Conservation (phyloP, 176 grass and related monocot genomes). For the Areca catechu region DNA sequence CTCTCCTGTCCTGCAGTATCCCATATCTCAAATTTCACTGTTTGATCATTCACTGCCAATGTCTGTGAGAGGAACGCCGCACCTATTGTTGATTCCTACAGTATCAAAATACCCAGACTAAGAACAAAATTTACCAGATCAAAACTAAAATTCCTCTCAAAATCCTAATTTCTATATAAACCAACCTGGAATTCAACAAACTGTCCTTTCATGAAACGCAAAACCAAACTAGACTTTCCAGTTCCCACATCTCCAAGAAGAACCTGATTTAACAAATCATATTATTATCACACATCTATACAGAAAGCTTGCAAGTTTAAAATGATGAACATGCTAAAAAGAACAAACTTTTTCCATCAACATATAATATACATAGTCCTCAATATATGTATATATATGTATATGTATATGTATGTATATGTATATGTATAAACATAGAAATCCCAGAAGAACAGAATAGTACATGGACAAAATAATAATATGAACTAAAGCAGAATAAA, state of each 20-base stretch:
- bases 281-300: not conserved
- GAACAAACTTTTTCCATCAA: too few relatives aligned
- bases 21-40: constrained; percentile 99
- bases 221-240: constrained; percentile 85
- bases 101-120: constrained; percentile 15
- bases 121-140: too few relatives aligned
- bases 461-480: too few relatives aligned
- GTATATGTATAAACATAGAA: too few relatives aligned
- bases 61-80: constrained; percentile 95
- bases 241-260: constrained; percentile 90
- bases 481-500: too few relatives aligned
- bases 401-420: too few relatives aligned
- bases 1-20: constrained; percentile 98
- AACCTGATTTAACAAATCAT: constrained; percentile 35
- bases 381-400: too few relatives aligned
- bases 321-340: too few relatives aligned
- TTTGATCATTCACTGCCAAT: constrained; percentile 71
- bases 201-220: constrained; percentile 96
- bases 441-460: too few relatives aligned
- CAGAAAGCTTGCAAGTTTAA: too few relatives aligned
- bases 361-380: too few relatives aligned
- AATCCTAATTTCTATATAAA: not conserved
- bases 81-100: constrained; percentile 91
- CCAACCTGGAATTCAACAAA: constrained; percentile 95
- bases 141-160: too few relatives aligned